A percentile compares a stretch with the other conserved stretches of the same genome.
Conservation (phyloP, 129 eudicot species). For the Lactuca saligna region DNA sequence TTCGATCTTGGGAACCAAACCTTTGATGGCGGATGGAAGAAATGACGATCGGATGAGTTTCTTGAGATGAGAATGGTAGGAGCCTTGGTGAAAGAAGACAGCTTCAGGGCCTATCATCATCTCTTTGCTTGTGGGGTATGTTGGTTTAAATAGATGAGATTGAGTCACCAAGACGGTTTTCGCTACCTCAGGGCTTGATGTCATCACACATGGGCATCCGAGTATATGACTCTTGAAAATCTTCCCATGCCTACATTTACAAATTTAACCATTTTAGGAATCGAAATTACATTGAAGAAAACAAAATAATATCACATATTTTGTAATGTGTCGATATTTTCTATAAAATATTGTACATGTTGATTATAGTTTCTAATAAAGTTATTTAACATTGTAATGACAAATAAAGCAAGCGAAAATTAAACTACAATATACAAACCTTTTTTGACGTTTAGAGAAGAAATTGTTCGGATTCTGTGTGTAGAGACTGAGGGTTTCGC, state of each 20-base stretch:
- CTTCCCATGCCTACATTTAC: constrained; percentile 58
- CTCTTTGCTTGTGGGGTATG: constrained; percentile 85
- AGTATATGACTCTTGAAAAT: constrained; percentile 81
- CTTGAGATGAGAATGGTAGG: constrained; percentile 66
- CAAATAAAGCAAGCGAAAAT: not conserved
- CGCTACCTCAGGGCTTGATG: constrained; percentile 82
- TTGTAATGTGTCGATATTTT: not conserved
- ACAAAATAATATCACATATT: not conserved
- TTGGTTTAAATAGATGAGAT: constrained; percentile 89
- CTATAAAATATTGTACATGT: not conserved
- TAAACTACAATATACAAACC: constrained; percentile 42
- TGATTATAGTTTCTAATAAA: not conserved
- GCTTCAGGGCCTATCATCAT: constrained; percentile 70
- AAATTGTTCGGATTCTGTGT: constrained; percentile 77
- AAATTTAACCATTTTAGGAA: not conserved
- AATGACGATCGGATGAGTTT: constrained; percentile 62
- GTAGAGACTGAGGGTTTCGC: constrained; percentile 85
- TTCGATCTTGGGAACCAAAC: constrained; percentile 44
- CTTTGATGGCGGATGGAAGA: constrained; percentile 51
- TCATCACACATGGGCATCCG: constrained; percentile 98
- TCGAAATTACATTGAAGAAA: not conserved
- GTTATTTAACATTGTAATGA: not conserved
- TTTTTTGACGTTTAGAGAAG: constrained; percentile 59
- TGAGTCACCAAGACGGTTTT: constrained; percentile 54
- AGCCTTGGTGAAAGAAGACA: constrained; percentile 85